Base-by-base conservation (phyloP, 1,139 yeast genomes). In the Zygosaccharomyces sapae region DNA sequence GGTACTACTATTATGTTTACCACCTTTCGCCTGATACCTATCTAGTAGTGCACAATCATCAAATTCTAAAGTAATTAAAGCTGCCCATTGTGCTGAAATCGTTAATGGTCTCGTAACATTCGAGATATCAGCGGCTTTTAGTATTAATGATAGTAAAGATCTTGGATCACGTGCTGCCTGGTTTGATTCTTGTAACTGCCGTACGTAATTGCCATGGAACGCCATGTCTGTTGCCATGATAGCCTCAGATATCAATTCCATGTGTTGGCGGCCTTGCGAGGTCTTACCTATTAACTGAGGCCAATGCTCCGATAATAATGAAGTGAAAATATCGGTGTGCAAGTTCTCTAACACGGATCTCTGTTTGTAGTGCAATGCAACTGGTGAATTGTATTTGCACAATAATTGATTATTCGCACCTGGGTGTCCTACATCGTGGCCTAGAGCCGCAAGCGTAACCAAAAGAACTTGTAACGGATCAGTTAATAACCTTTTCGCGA, bases 391-490 rank as follows among this genome's bases (percentile, higher is more conserved):
- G 56, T 79, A 67, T 50, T 77, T 72, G 29, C 76, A 73, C 68
- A 90, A 70, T 54, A 88, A 82, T 38, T 81, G 80, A 66, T 89
- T 88, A 10, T 95, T 88, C 13, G 89, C 82, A 1, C 97, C 98
- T 0, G 97, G 97, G 66, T 92, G 98, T 18, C 96, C 96, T 27
- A 87, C 82, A 67, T 92, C 98, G 67, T 92, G 98, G 42, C 98
- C 97, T 43, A 90, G 70, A 1, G 96, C 95, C 1, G 96, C 87
- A 22, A 89, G 73, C 37, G 87, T 72, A 24, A 88, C 69, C 30
- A 61, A 48, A 31, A 59, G 46, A 27, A 39, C 52, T 4, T 52
- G 50, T 33, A 48, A 27, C n/a, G 54, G 51, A 4, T 45, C 46
- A 3, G 52, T 46, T 24, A 55, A 31, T 9, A 57, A 37, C 8